Evolutionary conservation across 352 stramenopile genomes (phyloP).

Genomic region (Bremia lactucae): DNA sequence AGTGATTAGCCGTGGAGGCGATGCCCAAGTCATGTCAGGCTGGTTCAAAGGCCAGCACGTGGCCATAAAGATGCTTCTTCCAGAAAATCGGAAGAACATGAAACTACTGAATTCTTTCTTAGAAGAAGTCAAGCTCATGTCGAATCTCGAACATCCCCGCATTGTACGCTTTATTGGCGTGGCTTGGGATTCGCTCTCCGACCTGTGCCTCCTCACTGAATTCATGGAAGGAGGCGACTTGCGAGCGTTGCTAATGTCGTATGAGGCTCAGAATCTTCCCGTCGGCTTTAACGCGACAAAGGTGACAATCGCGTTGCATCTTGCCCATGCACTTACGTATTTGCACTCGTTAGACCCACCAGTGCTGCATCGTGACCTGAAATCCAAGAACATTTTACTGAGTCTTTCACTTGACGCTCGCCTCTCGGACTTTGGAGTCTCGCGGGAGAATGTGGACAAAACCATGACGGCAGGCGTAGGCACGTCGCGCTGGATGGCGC

Average conservation of each 20-base stretch:
- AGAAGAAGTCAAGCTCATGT: slow-evolving; percentile 19
- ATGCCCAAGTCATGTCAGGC: slow-evolving; percentile 13
- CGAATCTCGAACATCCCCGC: slow-evolving; percentile 14
- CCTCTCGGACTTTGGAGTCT: slow-evolving; percentile 43
- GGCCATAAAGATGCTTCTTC: slow-evolving; percentile 22
- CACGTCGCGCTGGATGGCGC: slow-evolving; percentile 22
- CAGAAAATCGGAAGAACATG: slow-evolving; percentile 16
- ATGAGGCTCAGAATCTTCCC: slow-evolving; percentile 8
- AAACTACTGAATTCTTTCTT: slow-evolving; percentile 14
- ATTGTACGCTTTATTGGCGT: slow-evolving; percentile 18
- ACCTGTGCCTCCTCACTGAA: slow-evolving; percentile 17
- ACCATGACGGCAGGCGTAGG: slow-evolving; percentile 20
- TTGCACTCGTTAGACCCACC: slow-evolving; percentile 18
- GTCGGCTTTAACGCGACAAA: slow-evolving; percentile 19
- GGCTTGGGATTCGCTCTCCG: slow-evolving; percentile 18
- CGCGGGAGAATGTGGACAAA: slow-evolving; percentile 11
- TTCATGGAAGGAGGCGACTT: slow-evolving; percentile 21
- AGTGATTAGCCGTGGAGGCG: slow-evolving; percentile 15
- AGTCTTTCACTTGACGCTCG: slow-evolving; percentile 24
- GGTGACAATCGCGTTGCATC: slow-evolving; percentile 16
- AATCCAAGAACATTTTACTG: slow-evolving; percentile 56
- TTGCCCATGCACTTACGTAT: slow-evolving; percentile 19
- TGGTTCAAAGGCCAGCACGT: slow-evolving; percentile 20
- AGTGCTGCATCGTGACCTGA: slow-evolving; percentile 49
- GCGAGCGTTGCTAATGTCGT: slow-evolving; percentile 7